phyloP scores from a whole-genome alignment of 73 alveolate genomes.

The Stentor roeselii region DNA sequence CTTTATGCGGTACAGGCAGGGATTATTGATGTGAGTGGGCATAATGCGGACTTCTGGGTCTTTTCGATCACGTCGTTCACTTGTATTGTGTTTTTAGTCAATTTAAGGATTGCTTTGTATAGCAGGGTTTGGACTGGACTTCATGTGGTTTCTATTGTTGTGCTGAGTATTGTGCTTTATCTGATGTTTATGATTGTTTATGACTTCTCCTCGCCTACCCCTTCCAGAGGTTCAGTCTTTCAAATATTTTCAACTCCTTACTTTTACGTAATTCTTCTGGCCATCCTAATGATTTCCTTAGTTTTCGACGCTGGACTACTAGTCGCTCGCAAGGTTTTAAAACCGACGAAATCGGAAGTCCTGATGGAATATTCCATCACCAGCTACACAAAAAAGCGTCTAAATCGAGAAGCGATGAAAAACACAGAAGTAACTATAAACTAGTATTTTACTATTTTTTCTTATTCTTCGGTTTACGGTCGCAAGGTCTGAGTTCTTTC shows the following conservation, averaged over 20 bases:
- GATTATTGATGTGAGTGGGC: constrained; percentile 25
- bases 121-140: constrained; percentile 35
- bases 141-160: neutral
- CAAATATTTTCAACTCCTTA: neutral
- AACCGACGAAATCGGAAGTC: neutral
- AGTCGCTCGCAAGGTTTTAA: neutral
- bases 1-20: constrained; percentile 29
- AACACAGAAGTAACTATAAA: neutral
- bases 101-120: constrained; percentile 34
- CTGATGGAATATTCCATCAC: too few species aligned
- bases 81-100: constrained; percentile 39
- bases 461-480: neutral
- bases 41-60: constrained; percentile 32
- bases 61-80: constrained; percentile 41
- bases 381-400: too few species aligned
- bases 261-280: neutral
- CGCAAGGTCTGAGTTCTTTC: constrained; percentile 25
- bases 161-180: neutral
- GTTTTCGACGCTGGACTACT: neutral
- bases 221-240: neutral
- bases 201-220: neutral
- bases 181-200: constrained; percentile 2
- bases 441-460: neutral
- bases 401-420: too few species aligned
- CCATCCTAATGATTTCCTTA: neutral